phyloP scores from a whole-genome alignment of 768 basidiomycete species.

The Leucocoprinus sp. region DNA sequence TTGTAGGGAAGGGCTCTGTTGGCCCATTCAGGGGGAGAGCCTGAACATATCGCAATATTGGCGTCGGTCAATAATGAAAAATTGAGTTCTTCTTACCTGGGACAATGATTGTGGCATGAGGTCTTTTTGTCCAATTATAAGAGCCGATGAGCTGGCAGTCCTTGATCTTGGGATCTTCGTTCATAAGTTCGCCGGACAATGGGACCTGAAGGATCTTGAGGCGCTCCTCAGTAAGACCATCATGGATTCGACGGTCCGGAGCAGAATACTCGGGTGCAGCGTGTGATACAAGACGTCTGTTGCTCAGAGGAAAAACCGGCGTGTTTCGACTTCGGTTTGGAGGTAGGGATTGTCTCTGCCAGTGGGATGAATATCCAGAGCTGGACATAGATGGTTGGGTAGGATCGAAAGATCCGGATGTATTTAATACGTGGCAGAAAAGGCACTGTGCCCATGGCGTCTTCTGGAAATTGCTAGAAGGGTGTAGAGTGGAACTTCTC shows the following conservation, averaged over 20 bases:
- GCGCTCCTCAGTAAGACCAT: conserved; percentile 23
- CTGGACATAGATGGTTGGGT: background rate
- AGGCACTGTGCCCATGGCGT: background rate
- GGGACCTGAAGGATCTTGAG: conserved; percentile 22
- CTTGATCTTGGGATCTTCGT: conserved; percentile 30
- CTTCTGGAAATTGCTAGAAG: conserved; percentile 2
- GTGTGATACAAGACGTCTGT: conserved; percentile 8
- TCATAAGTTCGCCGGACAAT: conserved; percentile 10
- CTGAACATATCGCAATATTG: conserved; percentile 23
- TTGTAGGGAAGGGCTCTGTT: conserved; percentile 39
- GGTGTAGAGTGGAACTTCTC: conserved; percentile 5
- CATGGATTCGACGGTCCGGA: conserved; percentile 27
- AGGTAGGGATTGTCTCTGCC: conserved; percentile 7
- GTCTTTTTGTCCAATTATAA: conserved; percentile 44
- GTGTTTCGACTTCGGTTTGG: background rate
- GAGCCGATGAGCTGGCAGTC: conserved; percentile 36
- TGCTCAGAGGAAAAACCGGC: conserved; percentile 7
- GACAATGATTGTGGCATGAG: conserved; percentile 43
- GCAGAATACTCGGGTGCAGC: background rate
- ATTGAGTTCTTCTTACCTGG: conserved; percentile 26
- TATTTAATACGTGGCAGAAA: background rate
- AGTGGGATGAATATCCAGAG: background rate
- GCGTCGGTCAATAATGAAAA: background rate
- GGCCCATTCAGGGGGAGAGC: conserved; percentile 53
- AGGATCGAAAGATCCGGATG: background rate